Base-by-base conservation (phyloP, 805 yeast genomes). In the Pichia rugopelliculosa region DNA sequence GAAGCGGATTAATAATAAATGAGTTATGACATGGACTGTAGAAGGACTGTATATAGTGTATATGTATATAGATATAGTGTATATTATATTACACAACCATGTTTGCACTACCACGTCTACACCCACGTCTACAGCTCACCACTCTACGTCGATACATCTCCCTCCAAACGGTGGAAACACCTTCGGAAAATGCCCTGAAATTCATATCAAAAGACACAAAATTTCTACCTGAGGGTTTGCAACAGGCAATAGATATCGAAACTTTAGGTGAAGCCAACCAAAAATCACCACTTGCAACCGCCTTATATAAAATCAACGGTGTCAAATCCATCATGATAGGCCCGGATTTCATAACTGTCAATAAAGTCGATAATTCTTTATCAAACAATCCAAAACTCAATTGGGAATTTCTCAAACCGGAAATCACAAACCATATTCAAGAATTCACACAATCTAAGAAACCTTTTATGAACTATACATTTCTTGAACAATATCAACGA, bases 321-420 rank as follows among this genome's bases (percentile, higher is more conserved):
- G 84, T 84, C n/a, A 79, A 72, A 54, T 79, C 87, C 0, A 67
- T 85, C 18, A 76, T 85, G 80, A 76, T 85, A 54, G 91, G 91
- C 18, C 76, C 76, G n/a, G 76, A 84, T 57, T 85, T 85, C 55
- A 65, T 85, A 45, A 83, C 91, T 0, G 79, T 85, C 9, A 84
- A 80, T 61, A 85, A 84, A 60, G 63, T 67, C 39, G 70, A 66
- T 18, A 49, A 52, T 1, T 45, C 50, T 2, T 47, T 66, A 10
- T 59, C 68, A 3, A 61, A 64, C 45, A 62, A 67, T 45, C 61
- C 66, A 1, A 62, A 64, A 39, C 50, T 67, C n/a, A 49, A 57
- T 22, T 67, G 71, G 71, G 34, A 46, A 5, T 42, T 46, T 13
- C 52, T 67, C 20, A 49, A 57, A 10, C 66, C 61, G 17, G 55